These are phyloP conservation scores for Phytophthora megakarya DNA, from an alignment of 352 stramenopile genomes.

Conservation along the genomic window DNA sequence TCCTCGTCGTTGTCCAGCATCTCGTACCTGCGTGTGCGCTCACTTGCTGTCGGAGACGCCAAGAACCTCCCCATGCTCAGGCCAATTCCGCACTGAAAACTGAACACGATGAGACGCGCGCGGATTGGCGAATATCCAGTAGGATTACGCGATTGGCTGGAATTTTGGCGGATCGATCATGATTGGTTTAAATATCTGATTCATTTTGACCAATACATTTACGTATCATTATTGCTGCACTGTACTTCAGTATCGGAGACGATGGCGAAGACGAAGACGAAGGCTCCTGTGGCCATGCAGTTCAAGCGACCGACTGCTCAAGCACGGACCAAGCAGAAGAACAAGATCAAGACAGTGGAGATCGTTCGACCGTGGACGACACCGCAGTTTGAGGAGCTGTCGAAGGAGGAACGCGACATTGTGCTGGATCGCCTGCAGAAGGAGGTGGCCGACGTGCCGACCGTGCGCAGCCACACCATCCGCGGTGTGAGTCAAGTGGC, in stretches of 20 bases:
- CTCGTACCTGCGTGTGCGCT: constrained; percentile 61
- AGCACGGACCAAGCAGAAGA: constrained; percentile 19
- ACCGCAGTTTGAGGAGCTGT: constrained; percentile 63
- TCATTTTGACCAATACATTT: constrained; percentile 15
- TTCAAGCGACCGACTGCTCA: constrained; percentile 24
- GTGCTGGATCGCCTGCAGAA: constrained; percentile 75
- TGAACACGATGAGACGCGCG: constrained; percentile 16
- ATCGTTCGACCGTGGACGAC: constrained; percentile 49
- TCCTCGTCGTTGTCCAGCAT: constrained; percentile 50
- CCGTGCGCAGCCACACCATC: constrained; percentile 40
- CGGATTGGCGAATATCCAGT: constrained; percentile 22
- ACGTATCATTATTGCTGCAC: not conserved
- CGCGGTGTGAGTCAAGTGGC: constrained; percentile 68
- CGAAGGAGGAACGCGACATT: constrained; percentile 79
- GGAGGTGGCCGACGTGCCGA: constrained; percentile 44
- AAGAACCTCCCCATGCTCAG: constrained; percentile 63
- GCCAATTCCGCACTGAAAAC: constrained; percentile 26
- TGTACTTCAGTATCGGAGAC: constrained; percentile 4
- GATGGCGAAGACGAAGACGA: constrained; percentile 30
- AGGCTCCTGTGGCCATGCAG: constrained; percentile 28
- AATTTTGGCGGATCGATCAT: not conserved
- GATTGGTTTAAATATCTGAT: not conserved
- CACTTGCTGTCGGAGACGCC: constrained; percentile 38
- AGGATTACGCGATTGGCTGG: not conserved
- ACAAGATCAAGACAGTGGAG: constrained; percentile 21